phyloP scores from a whole-genome alignment of 164 flowering plant species.

The Chloranthus sessilifolius region DNA sequence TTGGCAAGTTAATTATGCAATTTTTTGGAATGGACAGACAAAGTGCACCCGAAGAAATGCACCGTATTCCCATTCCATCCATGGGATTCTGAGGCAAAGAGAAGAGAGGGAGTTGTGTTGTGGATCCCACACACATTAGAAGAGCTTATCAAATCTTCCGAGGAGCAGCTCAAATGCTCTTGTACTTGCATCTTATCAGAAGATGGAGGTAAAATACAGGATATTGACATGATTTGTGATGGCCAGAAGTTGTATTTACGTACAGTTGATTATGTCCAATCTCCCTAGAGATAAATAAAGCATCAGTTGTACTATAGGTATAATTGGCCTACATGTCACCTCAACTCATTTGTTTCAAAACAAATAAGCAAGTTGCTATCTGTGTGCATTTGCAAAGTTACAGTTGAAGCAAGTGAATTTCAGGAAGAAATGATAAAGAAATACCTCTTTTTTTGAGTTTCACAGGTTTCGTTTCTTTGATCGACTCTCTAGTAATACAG shows the following conservation, averaged over 20 bases:
- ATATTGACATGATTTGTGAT: constrained; percentile 60
- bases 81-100: constrained; percentile 46
- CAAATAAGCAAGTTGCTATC: no score
- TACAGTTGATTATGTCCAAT: constrained; percentile 16
- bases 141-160: constrained; percentile 52
- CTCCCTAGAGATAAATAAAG: no score
- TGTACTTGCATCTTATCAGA: constrained; percentile 53
- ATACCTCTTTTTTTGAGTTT: no score
- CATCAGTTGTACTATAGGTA: no score
- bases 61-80: constrained; percentile 91
- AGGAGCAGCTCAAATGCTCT: constrained; percentile 31
- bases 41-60: constrained; percentile 53
- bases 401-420: no score
- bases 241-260: constrained; percentile 72
- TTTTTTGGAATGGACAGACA: not conserved
- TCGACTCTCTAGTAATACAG: no score
- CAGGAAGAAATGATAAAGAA: no score
- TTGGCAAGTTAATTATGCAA: no score
- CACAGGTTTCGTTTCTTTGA: no score
- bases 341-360: no score
- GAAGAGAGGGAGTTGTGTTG: constrained; percentile 56
- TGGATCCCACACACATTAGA: constrained; percentile 66
- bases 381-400: no score
- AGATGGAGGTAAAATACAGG: constrained; percentile 74
- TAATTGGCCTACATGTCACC: no score